Evolutionary conservation across 805 yeast genomes (phyloP), one percentile per base, ranked within the genome.

Genomic region (Pichia cephalocereana): DNA sequence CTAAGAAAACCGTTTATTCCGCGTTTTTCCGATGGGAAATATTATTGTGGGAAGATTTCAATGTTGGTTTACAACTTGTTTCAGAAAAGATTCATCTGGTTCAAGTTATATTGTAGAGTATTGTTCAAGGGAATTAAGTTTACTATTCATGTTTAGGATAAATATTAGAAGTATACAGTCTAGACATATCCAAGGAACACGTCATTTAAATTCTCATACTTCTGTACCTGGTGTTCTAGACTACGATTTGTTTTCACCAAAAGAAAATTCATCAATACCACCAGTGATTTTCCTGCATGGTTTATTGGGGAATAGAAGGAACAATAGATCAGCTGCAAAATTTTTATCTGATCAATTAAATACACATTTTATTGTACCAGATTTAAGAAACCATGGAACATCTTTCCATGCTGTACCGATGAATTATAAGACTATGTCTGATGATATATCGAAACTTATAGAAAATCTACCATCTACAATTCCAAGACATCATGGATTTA

Each of bases 271-370:
- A 28, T 27, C 31, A 14, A 36, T 46, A 8, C 67, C 82, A 1
- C 93, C 96, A 1, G 68, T 91, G 8, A 67, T 93, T 31, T 78
- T 91, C 19, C 66, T 90, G 36, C 99, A 91, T 62, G 99, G 99
- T 0, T 66, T 91, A 18, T 82, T 91, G 60, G 98, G 98, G 2
- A 81, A 85, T 52, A 82, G 79, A 52, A 64, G 75, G 31, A 91
- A 89, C 64, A 87, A 86, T 58, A 69, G 96, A 50, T 72, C 87
- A 0, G 86, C 89, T 14, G 84, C 87, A 11, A 76, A 77, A 58
- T 69, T 68, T 45, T 62, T 83, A 38, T 71, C 79, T 14, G 52
- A 54, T 17, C 37, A 34, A 12, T 60, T 83, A 51, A 61, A 67
- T n/a, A 69, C 86, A 19, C 76, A 79, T 46, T 77, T 85, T 1